phyloP scores from a whole-genome alignment of 1,284 basidiomycete species.

The Trichosporon asahii region DNA sequence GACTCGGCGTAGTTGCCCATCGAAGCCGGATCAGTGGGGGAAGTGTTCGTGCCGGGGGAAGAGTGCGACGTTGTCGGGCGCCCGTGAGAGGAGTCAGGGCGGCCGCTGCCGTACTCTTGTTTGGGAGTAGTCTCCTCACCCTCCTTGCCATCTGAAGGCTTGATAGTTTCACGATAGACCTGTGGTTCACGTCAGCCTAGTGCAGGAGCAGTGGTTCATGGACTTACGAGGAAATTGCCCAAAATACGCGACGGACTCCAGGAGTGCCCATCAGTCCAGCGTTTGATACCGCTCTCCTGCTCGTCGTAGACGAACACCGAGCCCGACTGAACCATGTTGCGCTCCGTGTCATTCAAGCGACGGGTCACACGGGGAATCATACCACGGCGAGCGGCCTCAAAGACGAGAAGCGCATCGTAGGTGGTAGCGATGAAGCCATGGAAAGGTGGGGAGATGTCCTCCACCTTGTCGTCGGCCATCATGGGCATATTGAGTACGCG shows the following conservation, averaged over 20 bases:
- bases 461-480: conserved; percentile 26
- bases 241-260: conserved; percentile 69
- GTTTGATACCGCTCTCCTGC: conserved; percentile 93
- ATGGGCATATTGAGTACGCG: conserved; percentile 9
- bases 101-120: conserved; percentile 16
- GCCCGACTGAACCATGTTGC: conserved; percentile 87
- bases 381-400: conserved; percentile 86
- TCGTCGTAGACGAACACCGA: conserved; percentile 98
- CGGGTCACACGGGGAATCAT: conserved; percentile 91
- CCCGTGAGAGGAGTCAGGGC: conserved; percentile 19
- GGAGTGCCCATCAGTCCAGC: conserved; percentile 96
- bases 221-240: conserved; percentile 76
- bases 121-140: conserved; percentile 14
- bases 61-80: conserved; percentile 22
- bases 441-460: conserved; percentile 63
- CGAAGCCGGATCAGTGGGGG: conserved; percentile 4
- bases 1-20: conserved; percentile 19
- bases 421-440: conserved; percentile 92
- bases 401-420: conserved; percentile 88
- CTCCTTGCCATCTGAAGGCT: conserved; percentile 50
- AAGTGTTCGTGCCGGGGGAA: conserved; percentile 18
- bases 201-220: no score
- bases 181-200: conserved; percentile 19
- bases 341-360: conserved; percentile 85
- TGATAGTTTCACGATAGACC: conserved; percentile 88